Evolutionary conservation across 176 grass and related monocot species (phyloP), one percentile per base, ranked within the genome.

Genomic region (Bromus sterilis): DNA sequence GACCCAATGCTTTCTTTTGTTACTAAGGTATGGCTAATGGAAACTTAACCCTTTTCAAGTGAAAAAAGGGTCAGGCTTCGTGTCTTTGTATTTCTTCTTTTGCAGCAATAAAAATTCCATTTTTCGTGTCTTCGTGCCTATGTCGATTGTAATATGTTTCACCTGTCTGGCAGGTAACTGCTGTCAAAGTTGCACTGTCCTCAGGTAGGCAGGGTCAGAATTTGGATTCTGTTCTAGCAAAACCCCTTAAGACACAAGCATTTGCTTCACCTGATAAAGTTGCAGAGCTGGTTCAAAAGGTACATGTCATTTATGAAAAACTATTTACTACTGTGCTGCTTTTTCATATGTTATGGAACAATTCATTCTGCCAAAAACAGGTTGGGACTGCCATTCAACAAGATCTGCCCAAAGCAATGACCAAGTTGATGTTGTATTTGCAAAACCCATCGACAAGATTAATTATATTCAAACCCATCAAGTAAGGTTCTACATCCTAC

Each of bases 401-500:
- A 91, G 97, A 94, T 37, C 70, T 99, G 77, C 93, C 97, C 18
- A 87, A 90, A 78, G 82, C 91, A 73, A 90, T 93, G 91, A 53
- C 64, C 55, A 92, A 90, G 83, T 89, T 99, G 97, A 99, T 85
- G 80, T 71, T 99, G 72, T 99, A 99, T 91, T 86, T 99, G 77
- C 93, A 96, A 90, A 99, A 99, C 76, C 91, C 83, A 30, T 96
- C 97, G 49, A 99, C 93, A 23, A 85, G 97, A 42, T 82, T 96
- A 89, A 99, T 99, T 81, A 86, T 96, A 74, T 99, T 99, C 80
- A 99, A 99, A 89, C 91, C 97, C 18, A 99, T 99, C 80, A 96
- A 91, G 95, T 98, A 86, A 94, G 83, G 29, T 69, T 68, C 60
- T 71, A 26, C 36, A 32, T 77, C 39, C 48, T 32, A 53, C 49